These are phyloP conservation scores for Ascochyta koolunga DNA, from an alignment of 2,329 filamentous ascomycete genomes.

Conservation along the genomic window DNA sequence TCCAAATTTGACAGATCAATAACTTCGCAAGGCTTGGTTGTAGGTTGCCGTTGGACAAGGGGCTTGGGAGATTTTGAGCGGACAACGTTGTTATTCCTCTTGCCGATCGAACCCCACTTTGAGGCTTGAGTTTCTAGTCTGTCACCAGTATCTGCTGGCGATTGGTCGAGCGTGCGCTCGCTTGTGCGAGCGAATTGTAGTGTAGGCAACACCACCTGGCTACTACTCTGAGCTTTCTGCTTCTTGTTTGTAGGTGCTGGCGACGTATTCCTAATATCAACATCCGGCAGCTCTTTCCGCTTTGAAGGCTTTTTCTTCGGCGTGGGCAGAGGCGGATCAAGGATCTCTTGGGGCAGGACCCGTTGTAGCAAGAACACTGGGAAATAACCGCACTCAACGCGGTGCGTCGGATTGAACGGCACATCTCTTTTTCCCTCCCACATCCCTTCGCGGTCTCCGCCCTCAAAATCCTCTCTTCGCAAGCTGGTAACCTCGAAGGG, in stretches of 20 bases:
- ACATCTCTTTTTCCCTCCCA: slow-evolving; percentile 24
- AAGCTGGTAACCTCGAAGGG: slow-evolving; percentile 40
- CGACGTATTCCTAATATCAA: not conserved
- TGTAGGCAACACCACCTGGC: not conserved
- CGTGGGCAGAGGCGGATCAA: slow-evolving; percentile 23
- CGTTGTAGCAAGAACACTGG: slow-evolving; percentile 41
- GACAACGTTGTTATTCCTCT: not conserved
- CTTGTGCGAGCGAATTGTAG: not conserved
- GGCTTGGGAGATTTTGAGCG: not conserved
- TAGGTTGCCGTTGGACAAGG: not conserved
- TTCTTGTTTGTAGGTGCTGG: slow-evolving; percentile 4
- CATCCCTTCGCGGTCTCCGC: slow-evolving; percentile 31
- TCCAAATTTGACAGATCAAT: not conserved
- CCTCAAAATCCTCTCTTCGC: slow-evolving; percentile 36
- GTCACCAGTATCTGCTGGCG: not conserved
- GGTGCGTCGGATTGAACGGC: slow-evolving; percentile 40
- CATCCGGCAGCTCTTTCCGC: slow-evolving; percentile 16
- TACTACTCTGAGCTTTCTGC: not conserved
- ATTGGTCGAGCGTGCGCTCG: not conserved
- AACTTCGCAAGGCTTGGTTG: not conserved
- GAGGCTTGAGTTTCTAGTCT: not conserved
- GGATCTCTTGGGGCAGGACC: slow-evolving; percentile 33
- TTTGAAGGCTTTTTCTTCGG: slow-evolving; percentile 19
- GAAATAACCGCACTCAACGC: slow-evolving; percentile 45
- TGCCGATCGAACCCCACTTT: not conserved